Evolutionary conservation across 2,329 filamentous ascomycete species (phyloP).

Genomic region (Penicillium sp.): DNA sequence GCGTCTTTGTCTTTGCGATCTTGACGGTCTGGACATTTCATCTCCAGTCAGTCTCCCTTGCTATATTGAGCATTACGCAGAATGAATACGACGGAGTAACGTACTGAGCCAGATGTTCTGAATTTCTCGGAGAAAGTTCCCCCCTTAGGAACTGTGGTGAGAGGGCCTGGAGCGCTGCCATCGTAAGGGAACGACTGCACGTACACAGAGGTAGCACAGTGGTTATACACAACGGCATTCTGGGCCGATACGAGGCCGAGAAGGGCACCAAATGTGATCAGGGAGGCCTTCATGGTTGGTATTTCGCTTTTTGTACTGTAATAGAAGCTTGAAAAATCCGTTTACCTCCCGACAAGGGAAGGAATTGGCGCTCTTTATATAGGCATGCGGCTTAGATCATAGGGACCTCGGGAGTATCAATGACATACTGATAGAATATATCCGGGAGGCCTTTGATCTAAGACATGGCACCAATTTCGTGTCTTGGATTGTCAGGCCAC

Average conservation of each 20-base stretch:
- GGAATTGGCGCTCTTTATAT: neutral
- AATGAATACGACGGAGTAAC: conserved; percentile 8
- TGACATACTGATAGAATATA: neutral
- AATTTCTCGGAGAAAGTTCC: conserved; percentile 25
- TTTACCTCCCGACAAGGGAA: neutral
- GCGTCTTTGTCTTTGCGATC: conserved; percentile 29
- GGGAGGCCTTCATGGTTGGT: conserved; percentile 20
- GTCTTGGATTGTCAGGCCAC: conserved; percentile 21
- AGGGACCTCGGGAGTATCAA: neutral
- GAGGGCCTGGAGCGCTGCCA: conserved; percentile 24
- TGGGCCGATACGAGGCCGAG: conserved; percentile 23
- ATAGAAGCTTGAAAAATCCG: neutral
- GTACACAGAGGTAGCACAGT: conserved; percentile 22
- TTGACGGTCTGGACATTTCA: conserved; percentile 22
- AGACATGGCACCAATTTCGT: conserved; percentile 19
- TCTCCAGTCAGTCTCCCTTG: conserved; percentile 13
- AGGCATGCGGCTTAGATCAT: neutral
- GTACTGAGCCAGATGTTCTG: conserved; percentile 23
- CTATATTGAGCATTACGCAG: neutral
- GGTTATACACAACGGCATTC: conserved; percentile 24
- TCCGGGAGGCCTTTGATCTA: conserved; percentile 10
- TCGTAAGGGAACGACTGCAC: conserved; percentile 27
- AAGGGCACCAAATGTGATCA: conserved; percentile 19
- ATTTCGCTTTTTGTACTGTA: conserved; percentile 8
- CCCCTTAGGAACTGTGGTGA: conserved; percentile 21